Percentiles rank a stretch among this genome's conserved stretches.
Conservation (phyloP, 768 basidiomycete species). For the Auriscalpium microsporum region DNA sequence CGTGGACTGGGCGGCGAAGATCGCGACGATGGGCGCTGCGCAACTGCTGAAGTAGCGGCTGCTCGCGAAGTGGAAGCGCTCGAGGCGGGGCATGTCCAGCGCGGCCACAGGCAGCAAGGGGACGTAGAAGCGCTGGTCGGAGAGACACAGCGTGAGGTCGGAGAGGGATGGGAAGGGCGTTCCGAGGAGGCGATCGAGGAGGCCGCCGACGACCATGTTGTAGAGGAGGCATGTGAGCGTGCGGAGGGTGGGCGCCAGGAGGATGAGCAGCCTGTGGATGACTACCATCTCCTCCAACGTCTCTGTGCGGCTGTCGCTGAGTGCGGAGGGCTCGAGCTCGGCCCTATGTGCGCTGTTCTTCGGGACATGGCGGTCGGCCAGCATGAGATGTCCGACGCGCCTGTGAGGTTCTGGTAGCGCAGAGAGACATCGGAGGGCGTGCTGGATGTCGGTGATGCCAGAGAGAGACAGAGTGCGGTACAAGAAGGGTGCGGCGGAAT, state of each 20-base stretch:
- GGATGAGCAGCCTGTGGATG: not conserved
- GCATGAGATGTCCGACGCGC: conserved; percentile 8
- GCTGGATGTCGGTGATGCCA: not conserved
- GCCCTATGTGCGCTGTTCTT: not conserved
- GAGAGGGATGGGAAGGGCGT: conserved; percentile 2
- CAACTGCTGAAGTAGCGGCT: conserved; percentile 1
- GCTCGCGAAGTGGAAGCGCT: conserved; percentile 3
- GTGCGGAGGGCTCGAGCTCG: not conserved
- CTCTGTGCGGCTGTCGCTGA: not conserved
- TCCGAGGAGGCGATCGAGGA: conserved; percentile 1
- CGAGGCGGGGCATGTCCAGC: conserved; percentile 2
- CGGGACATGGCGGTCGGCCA: not conserved
- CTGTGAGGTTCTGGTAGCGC: conserved; percentile 2
- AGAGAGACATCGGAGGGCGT: not conserved
- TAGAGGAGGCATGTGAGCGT: conserved; percentile 4
- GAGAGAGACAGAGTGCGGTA: conserved; percentile 3
- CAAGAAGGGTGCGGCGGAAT: conserved; percentile 3
- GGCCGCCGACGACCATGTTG: not conserved
- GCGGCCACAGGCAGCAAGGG: not conserved
- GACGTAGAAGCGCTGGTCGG: conserved; percentile 1
- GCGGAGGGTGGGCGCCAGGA: conserved; percentile 5
- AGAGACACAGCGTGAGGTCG: conserved; percentile 3
- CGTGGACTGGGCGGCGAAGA: not conserved
- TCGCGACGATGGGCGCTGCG: conserved; percentile 1
- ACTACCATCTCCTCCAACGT: not conserved